Conservation (phyloP, 129 eudicot genomes). For the Cynara cardunculus region DNA sequence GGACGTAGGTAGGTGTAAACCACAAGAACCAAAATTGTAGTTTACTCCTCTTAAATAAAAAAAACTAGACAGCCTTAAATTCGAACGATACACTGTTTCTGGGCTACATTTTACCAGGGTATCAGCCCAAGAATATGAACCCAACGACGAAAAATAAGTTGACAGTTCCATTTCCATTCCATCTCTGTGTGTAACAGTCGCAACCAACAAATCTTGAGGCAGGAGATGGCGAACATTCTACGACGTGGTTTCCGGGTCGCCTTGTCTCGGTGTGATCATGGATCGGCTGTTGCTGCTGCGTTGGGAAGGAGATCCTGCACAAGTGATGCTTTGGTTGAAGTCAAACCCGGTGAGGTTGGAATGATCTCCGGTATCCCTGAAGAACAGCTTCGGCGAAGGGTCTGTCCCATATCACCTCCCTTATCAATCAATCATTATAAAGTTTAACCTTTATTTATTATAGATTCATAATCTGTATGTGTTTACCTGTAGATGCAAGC, state of each 20-base stretch:
- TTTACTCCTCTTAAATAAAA: too few species aligned
- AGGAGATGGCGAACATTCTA: conserved; percentile 30
- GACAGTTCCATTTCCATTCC: background rate
- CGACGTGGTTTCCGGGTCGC: conserved; percentile 25
- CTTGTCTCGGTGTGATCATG: conserved; percentile 5
- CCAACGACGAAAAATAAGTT: background rate
- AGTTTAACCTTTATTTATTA: background rate
- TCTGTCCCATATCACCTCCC: conserved; percentile 5
- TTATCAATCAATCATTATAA: background rate
- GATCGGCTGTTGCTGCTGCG: conserved; percentile 6
- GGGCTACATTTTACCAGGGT: too few species aligned
- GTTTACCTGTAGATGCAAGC: background rate
- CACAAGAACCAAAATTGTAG: too few species aligned
- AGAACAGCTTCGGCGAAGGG: conserved; percentile 69
- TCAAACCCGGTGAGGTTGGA: conserved; percentile 67
- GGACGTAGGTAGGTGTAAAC: too few species aligned
- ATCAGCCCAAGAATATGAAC: background rate
- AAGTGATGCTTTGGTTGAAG: conserved; percentile 57
- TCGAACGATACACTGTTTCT: too few species aligned
- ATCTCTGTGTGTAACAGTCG: conserved; percentile 4
- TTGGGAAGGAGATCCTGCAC: conserved; percentile 40
- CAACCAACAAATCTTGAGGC: background rate
- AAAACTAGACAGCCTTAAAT: too few species aligned
- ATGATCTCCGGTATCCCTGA: conserved; percentile 79
- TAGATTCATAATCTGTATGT: background rate